phyloP scores from a whole-genome alignment of 805 yeast species.

The Metschnikowia dekortorum region DNA sequence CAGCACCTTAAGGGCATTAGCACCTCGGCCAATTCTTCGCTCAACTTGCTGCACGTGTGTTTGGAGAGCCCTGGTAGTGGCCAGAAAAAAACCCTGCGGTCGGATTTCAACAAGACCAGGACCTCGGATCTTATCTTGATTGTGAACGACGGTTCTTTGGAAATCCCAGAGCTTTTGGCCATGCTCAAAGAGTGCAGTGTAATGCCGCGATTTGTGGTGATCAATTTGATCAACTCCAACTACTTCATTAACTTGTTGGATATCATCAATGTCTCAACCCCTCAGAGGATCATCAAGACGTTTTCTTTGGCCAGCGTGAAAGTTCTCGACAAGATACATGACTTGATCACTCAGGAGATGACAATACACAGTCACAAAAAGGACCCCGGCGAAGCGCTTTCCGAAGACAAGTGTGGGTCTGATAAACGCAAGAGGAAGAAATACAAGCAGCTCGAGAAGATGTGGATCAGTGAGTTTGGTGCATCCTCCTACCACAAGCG shows the following conservation, averaged over 20 bases:
- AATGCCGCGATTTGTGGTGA: slow-evolving; percentile 29
- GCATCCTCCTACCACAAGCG: slow-evolving; percentile 17
- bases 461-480: slow-evolving; percentile 8
- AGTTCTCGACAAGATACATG: slow-evolving; percentile 22
- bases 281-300: slow-evolving; percentile 39
- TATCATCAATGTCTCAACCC: slow-evolving; percentile 28
- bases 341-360: slow-evolving; percentile 26
- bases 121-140: slow-evolving; percentile 29
- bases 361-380: neutral
- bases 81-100: slow-evolving; percentile 4
- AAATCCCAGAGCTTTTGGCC: slow-evolving; percentile 23
- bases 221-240: slow-evolving; percentile 37
- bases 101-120: slow-evolving; percentile 17
- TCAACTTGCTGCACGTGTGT: neutral
- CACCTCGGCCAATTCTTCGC: neutral
- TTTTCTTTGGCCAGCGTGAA: slow-evolving; percentile 26
- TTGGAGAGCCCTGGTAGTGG: neutral
- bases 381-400: neutral
- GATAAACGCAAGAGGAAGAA: slow-evolving; percentile 5
- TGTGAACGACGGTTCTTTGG: slow-evolving; percentile 36
- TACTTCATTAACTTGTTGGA: slow-evolving; percentile 38
- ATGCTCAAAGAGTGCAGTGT: slow-evolving; percentile 8
- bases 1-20: neutral
- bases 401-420: neutral
- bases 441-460: slow-evolving; percentile 8